Conservation (phyloP, 2,329 filamentous ascomycete genomes). For the Apiospora sp. region DNA sequence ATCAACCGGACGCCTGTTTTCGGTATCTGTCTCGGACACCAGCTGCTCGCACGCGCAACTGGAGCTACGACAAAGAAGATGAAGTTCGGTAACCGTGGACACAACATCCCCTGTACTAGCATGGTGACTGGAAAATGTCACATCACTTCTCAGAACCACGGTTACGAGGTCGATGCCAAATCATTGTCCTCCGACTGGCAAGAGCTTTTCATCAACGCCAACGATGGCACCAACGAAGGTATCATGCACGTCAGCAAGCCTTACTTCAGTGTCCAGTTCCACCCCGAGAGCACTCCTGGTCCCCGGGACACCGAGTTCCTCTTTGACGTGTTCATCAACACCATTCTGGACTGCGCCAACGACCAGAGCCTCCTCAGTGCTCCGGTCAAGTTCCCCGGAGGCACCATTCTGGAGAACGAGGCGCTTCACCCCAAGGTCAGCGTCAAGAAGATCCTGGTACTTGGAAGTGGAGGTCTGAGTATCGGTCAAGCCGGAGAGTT, state of each 20-base stretch:
- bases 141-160: conserved; percentile 99
- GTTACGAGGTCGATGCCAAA: conserved; percentile 86
- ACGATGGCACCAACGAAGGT: conserved; percentile 97
- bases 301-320: conserved; percentile 95
- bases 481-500: conserved; percentile 99
- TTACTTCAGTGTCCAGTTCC: conserved; percentile 99
- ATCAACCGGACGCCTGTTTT: conserved; percentile 88
- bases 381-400: conserved; percentile 88
- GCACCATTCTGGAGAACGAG: conserved; percentile 80
- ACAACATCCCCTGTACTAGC: conserved; percentile 98
- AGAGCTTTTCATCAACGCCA: conserved; percentile 97
- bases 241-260: conserved; percentile 87
- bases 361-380: conserved; percentile 72
- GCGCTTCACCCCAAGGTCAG: conserved; percentile 78
- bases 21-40: conserved; percentile 95
- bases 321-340: conserved; percentile 94
- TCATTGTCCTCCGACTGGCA: conserved; percentile 83
- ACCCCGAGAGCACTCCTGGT: conserved; percentile 95
- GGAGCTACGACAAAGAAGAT: conserved; percentile 91
- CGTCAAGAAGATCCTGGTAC: conserved; percentile 93
- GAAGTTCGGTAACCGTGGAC: conserved; percentile 99
- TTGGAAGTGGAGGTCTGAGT: conserved; percentile 93
- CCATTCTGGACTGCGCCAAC: conserved; percentile 75
- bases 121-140: conserved; percentile 96
- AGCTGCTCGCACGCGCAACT: conserved; percentile 86